These are phyloP conservation scores for Saccharomycopsis sp. DNA, from an alignment of 805 yeast genomes.

Conservation along the genomic window DNA sequence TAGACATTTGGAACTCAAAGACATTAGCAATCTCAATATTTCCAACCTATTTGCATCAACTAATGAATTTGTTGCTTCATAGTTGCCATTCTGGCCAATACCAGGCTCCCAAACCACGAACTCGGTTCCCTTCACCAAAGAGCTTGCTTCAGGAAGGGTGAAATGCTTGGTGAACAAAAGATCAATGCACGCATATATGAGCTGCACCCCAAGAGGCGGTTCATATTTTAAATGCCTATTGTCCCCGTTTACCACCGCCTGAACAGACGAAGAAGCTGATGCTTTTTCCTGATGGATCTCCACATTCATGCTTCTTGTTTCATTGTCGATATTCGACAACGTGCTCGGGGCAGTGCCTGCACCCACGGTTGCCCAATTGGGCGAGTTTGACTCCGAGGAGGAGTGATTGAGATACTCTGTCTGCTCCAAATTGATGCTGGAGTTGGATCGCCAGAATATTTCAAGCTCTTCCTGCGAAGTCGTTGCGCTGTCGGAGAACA, in stretches of 20 bases:
- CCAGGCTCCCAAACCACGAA: conserved; percentile 74
- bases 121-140: conserved; percentile 26
- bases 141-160: conserved; percentile 32
- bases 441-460: conserved; percentile 12
- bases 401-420: not conserved
- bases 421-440: not conserved
- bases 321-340: conserved; percentile 2
- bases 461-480: conserved; percentile 1
- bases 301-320: conserved; percentile 8
- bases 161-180: conserved; percentile 43
- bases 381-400: not conserved
- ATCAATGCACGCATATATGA: conserved; percentile 24
- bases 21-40: conserved; percentile 49
- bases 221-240: not conserved
- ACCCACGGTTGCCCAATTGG: conserved; percentile 10
- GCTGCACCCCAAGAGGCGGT: conserved; percentile 28
- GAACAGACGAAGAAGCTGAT: not conserved
- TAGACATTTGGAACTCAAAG: conserved; percentile 52
- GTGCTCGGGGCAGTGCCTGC: conserved; percentile 2
- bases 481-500: conserved; percentile 8
- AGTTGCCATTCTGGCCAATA: conserved; percentile 38
- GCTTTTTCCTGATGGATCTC: conserved; percentile 1
- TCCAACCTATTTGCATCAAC: conserved; percentile 62
- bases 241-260: conserved; percentile 1
- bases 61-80: conserved; percentile 25